Evolutionary conservation across 192 early-diverging fungal species (phyloP), one percentile per base, ranked within the genome.

Genomic region (Entomortierella lignicola): DNA sequence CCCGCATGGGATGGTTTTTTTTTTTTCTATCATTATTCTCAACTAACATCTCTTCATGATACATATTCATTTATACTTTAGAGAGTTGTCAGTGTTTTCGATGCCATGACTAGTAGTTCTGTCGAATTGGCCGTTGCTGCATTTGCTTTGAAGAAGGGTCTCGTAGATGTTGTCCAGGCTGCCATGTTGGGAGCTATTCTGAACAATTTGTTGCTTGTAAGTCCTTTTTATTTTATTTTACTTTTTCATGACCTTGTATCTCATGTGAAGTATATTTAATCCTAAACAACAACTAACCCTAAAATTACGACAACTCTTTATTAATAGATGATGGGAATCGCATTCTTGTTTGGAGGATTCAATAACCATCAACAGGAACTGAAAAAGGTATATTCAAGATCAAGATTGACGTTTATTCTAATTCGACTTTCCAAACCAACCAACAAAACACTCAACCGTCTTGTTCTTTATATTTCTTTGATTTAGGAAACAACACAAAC

Each of bases 151-250:
- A 39, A 52, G 8, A 80, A 80, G 13, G 71, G 71, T 39, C 32
- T 72, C 2, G 65, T 81, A 23, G 21, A 42, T 11, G 71, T 84
- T 41, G 82, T 84, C 21, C 82, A 80, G 43, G 79, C 82, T 26
- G 73, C 93, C 8, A 81, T 97, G 50, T 84, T 99, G 17, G 97
- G 97, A 13, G 94, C 94, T 26, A 95, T 99, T 66, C 84, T 99
- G 20, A 94, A 92, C 64, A 99, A 99, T 75, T 81, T 97, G 80
- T 82, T 98, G 39, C 85, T 98, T 59, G 91, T 98, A 77, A 72
- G 69, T 58, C 17, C 26, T 59, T 20, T 61, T 50, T 21, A 27
- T 53, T 18, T 17, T 39, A 62, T 30, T 52, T 30, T 43, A 11
- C 12, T 12, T 30, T 21, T 44, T 23, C n/a, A n/a, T n/a, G n/a